These are phyloP conservation scores for Colletotrichum gloeosporioides DNA, from an alignment of 2,329 filamentous ascomycete genomes.

Conservation along the genomic window DNA sequence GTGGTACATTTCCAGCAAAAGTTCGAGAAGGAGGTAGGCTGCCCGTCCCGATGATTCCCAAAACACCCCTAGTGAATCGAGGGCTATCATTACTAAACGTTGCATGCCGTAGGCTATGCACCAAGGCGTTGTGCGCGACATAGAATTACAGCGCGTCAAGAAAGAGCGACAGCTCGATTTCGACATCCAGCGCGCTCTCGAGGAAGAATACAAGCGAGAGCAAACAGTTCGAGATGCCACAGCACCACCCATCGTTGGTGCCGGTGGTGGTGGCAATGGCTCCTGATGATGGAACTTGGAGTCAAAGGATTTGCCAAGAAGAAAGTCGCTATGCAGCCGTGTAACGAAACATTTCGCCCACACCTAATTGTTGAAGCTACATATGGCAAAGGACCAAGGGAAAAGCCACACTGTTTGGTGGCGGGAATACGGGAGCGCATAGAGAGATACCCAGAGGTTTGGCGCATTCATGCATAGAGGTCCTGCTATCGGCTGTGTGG, in stretches of 20 bases:
- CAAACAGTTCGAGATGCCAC: constrained; percentile 72
- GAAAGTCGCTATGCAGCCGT: not conserved
- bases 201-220: constrained; percentile 88
- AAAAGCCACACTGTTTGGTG: not conserved
- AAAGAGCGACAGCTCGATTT: constrained; percentile 92
- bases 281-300: not conserved
- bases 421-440: not conserved
- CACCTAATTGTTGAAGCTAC: not conserved
- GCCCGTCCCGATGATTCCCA: not conserved
- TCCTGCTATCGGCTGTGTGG: not conserved
- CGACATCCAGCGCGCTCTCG: constrained; percentile 84
- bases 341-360: not conserved
- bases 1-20: constrained; percentile 92
- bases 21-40: constrained; percentile 56
- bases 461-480: not conserved
- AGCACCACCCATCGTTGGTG: not conserved
- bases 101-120: constrained; percentile 83
- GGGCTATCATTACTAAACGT: not conserved
- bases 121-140: constrained; percentile 88
- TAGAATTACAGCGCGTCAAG: constrained; percentile 92
- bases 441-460: not conserved
- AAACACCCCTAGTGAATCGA: not conserved
- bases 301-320: not conserved
- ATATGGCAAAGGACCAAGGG: not conserved
- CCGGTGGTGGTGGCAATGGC: not conserved